A percentile compares a stretch with the other conserved stretches of the same genome.
Evolutionary conservation across 106 monocot species (phyloP).

Genomic region (Alisma plantagoaquatica): DNA sequence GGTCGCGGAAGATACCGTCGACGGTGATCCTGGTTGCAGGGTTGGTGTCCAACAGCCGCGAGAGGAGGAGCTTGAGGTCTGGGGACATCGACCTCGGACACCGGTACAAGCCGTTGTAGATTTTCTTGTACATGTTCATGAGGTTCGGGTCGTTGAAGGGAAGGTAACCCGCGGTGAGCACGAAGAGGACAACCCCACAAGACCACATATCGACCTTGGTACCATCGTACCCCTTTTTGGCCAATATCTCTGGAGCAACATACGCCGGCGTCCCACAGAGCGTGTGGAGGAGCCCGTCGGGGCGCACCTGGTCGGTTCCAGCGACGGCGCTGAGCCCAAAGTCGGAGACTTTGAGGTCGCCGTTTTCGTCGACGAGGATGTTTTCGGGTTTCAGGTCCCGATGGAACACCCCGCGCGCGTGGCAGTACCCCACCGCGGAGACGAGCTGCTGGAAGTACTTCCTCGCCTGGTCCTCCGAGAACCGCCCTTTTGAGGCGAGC

Average conservation of each 20-base stretch:
- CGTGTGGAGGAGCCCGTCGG: constrained; percentile 6
- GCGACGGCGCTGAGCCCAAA: constrained; percentile 13
- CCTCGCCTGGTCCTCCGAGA: constrained; percentile 29
- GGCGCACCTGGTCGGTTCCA: not conserved
- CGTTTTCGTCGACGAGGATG: constrained; percentile 8
- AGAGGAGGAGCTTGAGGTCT: constrained; percentile 9
- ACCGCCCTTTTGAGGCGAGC: constrained; percentile 13
- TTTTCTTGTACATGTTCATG: constrained; percentile 15
- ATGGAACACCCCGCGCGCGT: constrained; percentile 43
- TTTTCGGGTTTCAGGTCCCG: constrained; percentile 25
- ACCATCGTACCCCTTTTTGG: constrained; percentile 6
- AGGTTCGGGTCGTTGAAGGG: constrained; percentile 17
- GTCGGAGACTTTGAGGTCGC: constrained; percentile 1
- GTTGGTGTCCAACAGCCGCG: constrained; percentile 14
- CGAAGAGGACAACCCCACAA: constrained; percentile 12
- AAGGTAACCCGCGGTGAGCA: constrained; percentile 8
- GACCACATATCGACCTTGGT: constrained; percentile 15
- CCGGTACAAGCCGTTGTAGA: not conserved
- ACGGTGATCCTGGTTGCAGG: constrained; percentile 12
- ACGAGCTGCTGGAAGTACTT: constrained; percentile 18
- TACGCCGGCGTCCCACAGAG: constrained; percentile 16
- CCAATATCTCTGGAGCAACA: constrained; percentile 11
- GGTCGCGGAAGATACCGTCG: constrained; percentile 7
- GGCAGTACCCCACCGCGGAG: constrained; percentile 33
- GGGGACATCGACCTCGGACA: constrained; percentile 11